Percentiles rank a stretch among this genome's conserved stretches.
These are phyloP conservation scores for Penicillium crystallinum DNA, from an alignment of 495 filamentous ascomycete genomes.

Conservation along the genomic window DNA sequence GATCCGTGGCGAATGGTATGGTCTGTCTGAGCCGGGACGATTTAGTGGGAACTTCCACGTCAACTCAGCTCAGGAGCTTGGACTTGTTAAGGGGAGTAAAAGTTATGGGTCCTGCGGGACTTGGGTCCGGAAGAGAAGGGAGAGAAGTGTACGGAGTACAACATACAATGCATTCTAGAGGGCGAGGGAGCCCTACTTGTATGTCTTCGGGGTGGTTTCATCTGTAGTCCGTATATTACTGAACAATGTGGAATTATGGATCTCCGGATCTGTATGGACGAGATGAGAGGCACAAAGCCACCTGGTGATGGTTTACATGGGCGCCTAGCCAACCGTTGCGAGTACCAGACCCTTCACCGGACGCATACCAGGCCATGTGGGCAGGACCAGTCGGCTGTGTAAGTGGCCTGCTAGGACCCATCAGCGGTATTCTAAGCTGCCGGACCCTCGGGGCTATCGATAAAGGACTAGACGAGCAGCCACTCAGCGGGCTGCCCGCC, in stretches of 20 bases:
- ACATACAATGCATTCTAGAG: not conserved
- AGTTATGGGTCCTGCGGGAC: slow-evolving; percentile 8
- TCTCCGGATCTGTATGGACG: not conserved
- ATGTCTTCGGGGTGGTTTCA: not conserved
- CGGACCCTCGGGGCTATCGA: slow-evolving; percentile 18
- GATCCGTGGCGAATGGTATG: slow-evolving; percentile 21
- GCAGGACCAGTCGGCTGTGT: slow-evolving; percentile 1
- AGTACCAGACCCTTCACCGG: slow-evolving; percentile 10
- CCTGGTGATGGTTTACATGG: slow-evolving; percentile 1
- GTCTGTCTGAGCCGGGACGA: slow-evolving; percentile 11
- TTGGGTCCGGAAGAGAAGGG: not conserved
- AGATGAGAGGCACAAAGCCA: slow-evolving; percentile 7
- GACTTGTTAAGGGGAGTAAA: not conserved
- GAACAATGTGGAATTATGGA: not conserved
- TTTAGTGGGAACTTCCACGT: not conserved
- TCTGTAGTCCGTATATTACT: not conserved
- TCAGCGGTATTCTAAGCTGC: slow-evolving; percentile 11
- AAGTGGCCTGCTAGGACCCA: slow-evolving; percentile 16
- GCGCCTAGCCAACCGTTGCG: not conserved
- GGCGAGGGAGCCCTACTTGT: not conserved
- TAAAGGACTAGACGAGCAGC: slow-evolving; percentile 12
- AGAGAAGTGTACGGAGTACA: not conserved
- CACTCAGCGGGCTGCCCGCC: slow-evolving; percentile 26
- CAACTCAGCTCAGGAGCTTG: slow-evolving; percentile 4
- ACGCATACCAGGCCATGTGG: slow-evolving; percentile 13